phyloP scores from a whole-genome alignment of 2,329 filamentous ascomycete species.

The Penicillium sp. region DNA sequence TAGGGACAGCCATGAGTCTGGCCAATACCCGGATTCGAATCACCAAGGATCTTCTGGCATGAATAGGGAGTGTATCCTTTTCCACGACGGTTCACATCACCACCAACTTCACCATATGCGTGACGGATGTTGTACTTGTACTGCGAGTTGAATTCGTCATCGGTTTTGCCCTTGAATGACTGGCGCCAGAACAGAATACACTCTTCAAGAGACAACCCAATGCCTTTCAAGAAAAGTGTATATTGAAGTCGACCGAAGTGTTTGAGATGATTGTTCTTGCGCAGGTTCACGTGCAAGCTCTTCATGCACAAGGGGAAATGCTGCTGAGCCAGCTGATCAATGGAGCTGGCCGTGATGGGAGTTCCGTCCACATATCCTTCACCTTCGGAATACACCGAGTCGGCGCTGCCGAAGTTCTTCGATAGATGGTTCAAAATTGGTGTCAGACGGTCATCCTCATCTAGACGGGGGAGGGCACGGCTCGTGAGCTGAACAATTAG shows the following conservation, averaged over 20 bases:
- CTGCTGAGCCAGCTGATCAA: slow-evolving; percentile 74
- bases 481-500: slow-evolving; percentile 68
- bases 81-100: slow-evolving; percentile 82
- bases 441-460: slow-evolving; percentile 90
- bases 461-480: slow-evolving; percentile 85
- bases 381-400: slow-evolving; percentile 73
- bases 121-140: slow-evolving; percentile 98
- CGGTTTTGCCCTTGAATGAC: slow-evolving; percentile 81
- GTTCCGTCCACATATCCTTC: slow-evolving; percentile 67
- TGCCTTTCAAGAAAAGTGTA: slow-evolving; percentile 93
- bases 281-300: slow-evolving; percentile 80
- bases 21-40: slow-evolving; percentile 81
- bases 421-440: slow-evolving; percentile 81
- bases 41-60: slow-evolving; percentile 92
- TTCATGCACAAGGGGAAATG: slow-evolving; percentile 95
- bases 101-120: slow-evolving; percentile 90
- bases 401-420: slow-evolving; percentile 91
- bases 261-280: slow-evolving; percentile 87
- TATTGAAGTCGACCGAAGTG: slow-evolving; percentile 94
- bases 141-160: slow-evolving; percentile 96
- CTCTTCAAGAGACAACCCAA: slow-evolving; percentile 89
- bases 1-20: slow-evolving; percentile 97
- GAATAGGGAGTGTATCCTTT: slow-evolving; percentile 88
- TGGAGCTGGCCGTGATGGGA: slow-evolving; percentile 73
- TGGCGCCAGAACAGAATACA: slow-evolving; percentile 89